Conservation (phyloP, 345 rosid genomes). For the Lepidium sativum region DNA sequence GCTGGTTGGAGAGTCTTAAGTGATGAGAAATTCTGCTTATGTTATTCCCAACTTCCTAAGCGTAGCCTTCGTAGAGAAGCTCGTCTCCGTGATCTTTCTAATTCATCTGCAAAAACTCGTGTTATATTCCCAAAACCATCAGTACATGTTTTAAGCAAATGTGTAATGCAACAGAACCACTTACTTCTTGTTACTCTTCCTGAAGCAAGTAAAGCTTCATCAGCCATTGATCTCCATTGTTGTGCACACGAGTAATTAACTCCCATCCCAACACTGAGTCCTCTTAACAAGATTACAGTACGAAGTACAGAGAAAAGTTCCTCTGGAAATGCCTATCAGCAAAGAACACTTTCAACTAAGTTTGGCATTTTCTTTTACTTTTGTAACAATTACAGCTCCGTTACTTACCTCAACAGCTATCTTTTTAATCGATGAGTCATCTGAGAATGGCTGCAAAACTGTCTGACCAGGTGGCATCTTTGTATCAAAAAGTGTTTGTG, state of each 20-base stretch:
- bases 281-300: conserved; percentile 76
- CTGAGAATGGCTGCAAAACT: conserved; percentile 79
- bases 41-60: background rate
- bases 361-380: background rate
- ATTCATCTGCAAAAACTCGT: background rate
- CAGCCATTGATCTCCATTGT: conserved; percentile 86
- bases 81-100: conserved; percentile 6
- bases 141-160: background rate
- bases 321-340: conserved; percentile 73
- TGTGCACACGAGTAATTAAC: conserved; percentile 76
- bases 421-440: conserved; percentile 74
- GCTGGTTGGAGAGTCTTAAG: background rate
- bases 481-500: conserved; percentile 81
- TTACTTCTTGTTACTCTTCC: conserved; percentile 57
- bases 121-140: background rate
- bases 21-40: background rate
- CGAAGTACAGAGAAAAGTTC: conserved; percentile 85
- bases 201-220: conserved; percentile 63
- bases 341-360: background rate
- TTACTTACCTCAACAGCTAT: conserved; percentile 56
- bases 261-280: conserved; percentile 88
- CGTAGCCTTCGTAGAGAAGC: background rate
- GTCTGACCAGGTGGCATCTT: conserved; percentile 75
- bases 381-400: background rate
- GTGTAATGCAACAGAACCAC: background rate